These are phyloP conservation scores for Globisporangium cederbergense DNA, from an alignment of 352 stramenopile genomes.

Conservation along the genomic window DNA sequence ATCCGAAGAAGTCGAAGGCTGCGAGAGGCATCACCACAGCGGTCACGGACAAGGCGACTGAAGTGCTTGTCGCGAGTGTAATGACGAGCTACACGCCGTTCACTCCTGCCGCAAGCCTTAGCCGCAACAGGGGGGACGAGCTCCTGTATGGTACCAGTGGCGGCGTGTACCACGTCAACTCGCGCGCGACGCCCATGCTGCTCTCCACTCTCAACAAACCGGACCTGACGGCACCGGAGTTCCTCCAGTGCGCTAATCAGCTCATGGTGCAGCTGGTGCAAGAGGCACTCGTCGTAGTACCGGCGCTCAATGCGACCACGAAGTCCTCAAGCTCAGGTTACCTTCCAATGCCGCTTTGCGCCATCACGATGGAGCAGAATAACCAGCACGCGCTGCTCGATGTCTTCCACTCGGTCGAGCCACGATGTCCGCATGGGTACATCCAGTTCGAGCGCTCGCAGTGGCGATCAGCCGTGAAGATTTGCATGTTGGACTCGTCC, in stretches of 20 bases:
- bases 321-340: neutral
- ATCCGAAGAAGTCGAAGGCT: constrained; percentile 25
- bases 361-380: constrained; percentile 13
- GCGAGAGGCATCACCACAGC: too few species aligned
- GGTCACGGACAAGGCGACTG: neutral
- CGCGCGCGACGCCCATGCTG: constrained; percentile 17
- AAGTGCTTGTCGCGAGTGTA: constrained; percentile 14
- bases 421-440: constrained; percentile 20
- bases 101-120: neutral
- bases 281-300: constrained; percentile 29
- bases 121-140: neutral
- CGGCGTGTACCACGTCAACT: constrained; percentile 16
- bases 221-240: constrained; percentile 16
- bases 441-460: constrained; percentile 20
- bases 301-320: constrained; percentile 3
- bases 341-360: neutral
- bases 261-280: constrained; percentile 33
- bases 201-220: constrained; percentile 17
- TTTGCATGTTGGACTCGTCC: constrained; percentile 10
- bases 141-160: neutral
- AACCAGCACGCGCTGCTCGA: constrained; percentile 19
- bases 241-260: constrained; percentile 25
- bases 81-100: constrained; percentile 15
- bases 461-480: constrained; percentile 17
- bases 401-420: constrained; percentile 29